phyloP scores from a whole-genome alignment of 257 asterid species.

The Haberlea rhodopensis region DNA sequence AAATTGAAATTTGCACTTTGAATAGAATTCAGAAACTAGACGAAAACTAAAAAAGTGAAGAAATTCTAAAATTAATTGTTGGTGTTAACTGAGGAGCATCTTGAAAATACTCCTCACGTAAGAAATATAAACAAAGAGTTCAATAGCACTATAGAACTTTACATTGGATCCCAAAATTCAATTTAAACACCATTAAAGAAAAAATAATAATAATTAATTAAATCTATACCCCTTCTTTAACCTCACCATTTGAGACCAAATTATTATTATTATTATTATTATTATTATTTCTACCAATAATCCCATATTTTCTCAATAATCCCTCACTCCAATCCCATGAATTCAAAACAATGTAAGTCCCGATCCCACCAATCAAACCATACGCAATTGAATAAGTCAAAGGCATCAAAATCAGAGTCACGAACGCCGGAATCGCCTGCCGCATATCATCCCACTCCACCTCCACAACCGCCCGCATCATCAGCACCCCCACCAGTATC shows the following conservation, averaged over 20 bases:
- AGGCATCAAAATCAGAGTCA: conserved; percentile 82
- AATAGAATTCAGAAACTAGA: too few relatives aligned
- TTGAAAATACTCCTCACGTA: too few relatives aligned
- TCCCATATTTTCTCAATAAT: conserved; percentile 36
- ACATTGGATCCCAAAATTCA: background rate
- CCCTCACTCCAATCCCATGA: conserved; percentile 62
- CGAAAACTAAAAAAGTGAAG: too few relatives aligned
- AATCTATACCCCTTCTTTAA: conserved; percentile 27
- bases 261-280: conserved; percentile 9
- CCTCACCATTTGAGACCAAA: background rate
- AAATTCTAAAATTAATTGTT: too few relatives aligned
- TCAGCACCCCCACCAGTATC: conserved; percentile 84
- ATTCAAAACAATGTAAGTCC: conserved; percentile 60
- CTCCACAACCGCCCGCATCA: conserved; percentile 93
- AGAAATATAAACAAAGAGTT: too few relatives aligned
- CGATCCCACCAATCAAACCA: conserved; percentile 90
- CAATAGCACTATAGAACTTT: too few relatives aligned
- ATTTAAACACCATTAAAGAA: conserved; percentile 1
- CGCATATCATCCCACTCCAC: conserved; percentile 91
- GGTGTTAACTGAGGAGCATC: too few relatives aligned
- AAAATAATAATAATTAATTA: background rate
- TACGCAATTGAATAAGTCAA: conserved; percentile 88
- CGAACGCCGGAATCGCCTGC: conserved; percentile 92
- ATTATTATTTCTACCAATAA: conserved; percentile 11
- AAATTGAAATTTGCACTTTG: too few relatives aligned